Base-by-base conservation (phyloP, 768 basidiomycete species). In the Amanita exitialis region DNA sequence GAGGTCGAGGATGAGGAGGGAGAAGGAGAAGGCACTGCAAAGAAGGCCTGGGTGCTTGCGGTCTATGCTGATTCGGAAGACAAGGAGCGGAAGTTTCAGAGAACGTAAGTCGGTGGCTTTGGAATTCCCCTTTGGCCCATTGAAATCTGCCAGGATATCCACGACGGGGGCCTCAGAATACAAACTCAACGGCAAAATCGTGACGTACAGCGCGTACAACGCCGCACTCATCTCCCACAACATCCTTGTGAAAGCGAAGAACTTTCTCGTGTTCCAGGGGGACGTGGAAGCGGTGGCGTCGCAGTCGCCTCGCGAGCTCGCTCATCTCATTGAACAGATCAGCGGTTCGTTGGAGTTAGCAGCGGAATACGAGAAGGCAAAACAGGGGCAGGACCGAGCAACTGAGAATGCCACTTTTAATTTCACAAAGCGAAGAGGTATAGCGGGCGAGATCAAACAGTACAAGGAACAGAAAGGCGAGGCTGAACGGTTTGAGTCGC, bases 211-310 rank as follows among this genome's bases (percentile, higher is more conserved):
- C 10, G 79, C 80, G 1, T 99, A 98, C 73, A 96, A 96, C 54
- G 74, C 83, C 4, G 87, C 90, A 10, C 83, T 99, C 21, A 76
- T 87, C 51, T 71, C 76, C 6, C 93, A 96, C 61, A 96, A 97
- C 61, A 90, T 99, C 61, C 87, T 98, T 43, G 93, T 98, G 61
- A 97, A 96, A 69, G 96, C 96, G 10, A 97, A 97, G 72, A 98
- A 98, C 70, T 99, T 98, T 61, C 83, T 98, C 47, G 96, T 98
- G 9, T 98, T 99, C 71, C 96, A 99, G 62, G 96, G 96, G 47
- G 96, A 98, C 62, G 96, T 99, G 28, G 96, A 99, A 68, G 90
- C 92, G 2, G 90, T 99, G 30, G 96, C 96, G 0, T 89, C 90
- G 2, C 96, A 99, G 58, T 92, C 89, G 0, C 80, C 96, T 13